Base-by-base conservation (phyloP, 495 filamentous ascomycete species). In the Neurospora sp. region DNA sequence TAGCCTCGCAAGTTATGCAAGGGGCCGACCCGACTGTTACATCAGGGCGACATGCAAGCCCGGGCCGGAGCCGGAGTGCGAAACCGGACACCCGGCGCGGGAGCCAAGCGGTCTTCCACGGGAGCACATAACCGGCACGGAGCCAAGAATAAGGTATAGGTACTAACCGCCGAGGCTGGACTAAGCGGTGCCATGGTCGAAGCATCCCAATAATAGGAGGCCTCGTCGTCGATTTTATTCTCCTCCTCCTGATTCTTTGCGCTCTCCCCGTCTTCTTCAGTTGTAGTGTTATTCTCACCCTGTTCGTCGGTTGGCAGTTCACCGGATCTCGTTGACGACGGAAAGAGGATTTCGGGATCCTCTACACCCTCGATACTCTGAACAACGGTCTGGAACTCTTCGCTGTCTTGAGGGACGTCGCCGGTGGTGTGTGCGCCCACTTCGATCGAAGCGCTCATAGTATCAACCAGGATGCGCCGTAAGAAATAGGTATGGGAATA, bases 111-210 rank as follows among this genome's bases (percentile, higher is more conserved):
- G 31, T 31, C 31, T 27, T 27, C 31, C 2, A 31, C 2, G 31
- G 31, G 31, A 31, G 9, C 18, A 40, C 48, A 73, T n/a, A 27
- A 44, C 12, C 23, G 20, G 44, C 11, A 16, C 66, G 23, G 27
- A 37, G 59, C 39, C 42, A 74, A 38, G 62, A 59, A 69, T 73
- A 62, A 70, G 73, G 69, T 9, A 69, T 72, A 72, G 72, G 71
- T 77, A 88, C 85, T 80, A 77, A 90, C 89, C 78, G 83, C 82
- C 72, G 89, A 89, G 20, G 84, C 81, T 75, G 85, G 80, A 69
- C 86, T 88, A 31, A 91, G 80, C 73, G 86, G 83, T 39, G 88
- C 83, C 88, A 90, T 90, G 66, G 79, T 84, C 69, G 82, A 81
- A 72, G 82, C 81, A 82, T 88, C 83, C 83, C 83, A 86, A 75